phyloP scores from a whole-genome alignment of 331 rosid genomes.

The Cucumis variabilis region DNA sequence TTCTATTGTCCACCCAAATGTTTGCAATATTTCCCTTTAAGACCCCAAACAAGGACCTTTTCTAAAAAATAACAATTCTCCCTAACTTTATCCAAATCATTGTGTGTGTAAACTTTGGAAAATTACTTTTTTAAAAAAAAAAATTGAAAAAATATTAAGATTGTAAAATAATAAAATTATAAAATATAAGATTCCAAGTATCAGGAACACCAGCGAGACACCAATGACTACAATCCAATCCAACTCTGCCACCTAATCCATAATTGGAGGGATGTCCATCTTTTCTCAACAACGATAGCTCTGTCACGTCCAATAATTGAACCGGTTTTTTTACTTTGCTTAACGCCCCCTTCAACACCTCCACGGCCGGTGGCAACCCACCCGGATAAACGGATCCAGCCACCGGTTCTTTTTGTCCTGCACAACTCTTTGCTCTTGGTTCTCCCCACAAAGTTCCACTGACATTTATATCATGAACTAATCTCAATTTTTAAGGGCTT shows the following conservation, averaged over 20 bases:
- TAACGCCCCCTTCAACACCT: slow-evolving; percentile 62
- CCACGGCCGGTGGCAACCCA: slow-evolving; percentile 69
- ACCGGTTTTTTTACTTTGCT: slow-evolving; percentile 59
- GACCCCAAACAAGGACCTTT: not conserved
- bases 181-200: slow-evolving; percentile 84
- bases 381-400: slow-evolving; percentile 70
- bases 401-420: slow-evolving; percentile 58
- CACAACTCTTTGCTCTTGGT: slow-evolving; percentile 68
- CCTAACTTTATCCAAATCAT: not conserved
- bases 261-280: slow-evolving; percentile 91
- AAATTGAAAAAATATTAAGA: too few relatives aligned
- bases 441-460: slow-evolving; percentile 88
- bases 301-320: slow-evolving; percentile 72
- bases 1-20: not conserved
- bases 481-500: not conserved
- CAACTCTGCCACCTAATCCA: slow-evolving; percentile 57
- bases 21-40: not conserved
- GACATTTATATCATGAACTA: not conserved
- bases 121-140: not conserved
- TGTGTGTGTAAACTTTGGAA: not conserved
- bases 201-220: slow-evolving; percentile 95
- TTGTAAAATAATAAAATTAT: slow-evolving; percentile 40
- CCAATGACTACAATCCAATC: slow-evolving; percentile 90
- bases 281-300: slow-evolving; percentile 72
- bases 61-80: not conserved